Percentiles rank a stretch among this genome's conserved stretches.
phyloP scores from a whole-genome alignment of 345 rosid genomes.

The Gossypium rotundifolium region DNA sequence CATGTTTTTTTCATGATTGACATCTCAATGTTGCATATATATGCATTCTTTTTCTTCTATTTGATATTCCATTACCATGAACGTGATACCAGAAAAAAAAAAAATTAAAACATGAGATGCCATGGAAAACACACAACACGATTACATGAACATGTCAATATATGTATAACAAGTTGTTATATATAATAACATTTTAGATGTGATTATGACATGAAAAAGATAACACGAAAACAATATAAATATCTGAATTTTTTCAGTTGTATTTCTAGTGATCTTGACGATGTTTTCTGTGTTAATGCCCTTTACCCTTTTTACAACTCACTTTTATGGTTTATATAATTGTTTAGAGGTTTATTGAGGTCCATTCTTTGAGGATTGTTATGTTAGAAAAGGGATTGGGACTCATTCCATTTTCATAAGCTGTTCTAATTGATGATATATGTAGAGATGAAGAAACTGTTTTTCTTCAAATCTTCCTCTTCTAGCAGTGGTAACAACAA shows the following conservation, averaged over 20 bases:
- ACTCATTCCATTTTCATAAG: constrained; percentile 15
- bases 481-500: constrained; percentile 35
- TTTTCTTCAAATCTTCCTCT: constrained; percentile 69
- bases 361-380: constrained; percentile 13
- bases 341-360: constrained; percentile 32
- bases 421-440: constrained; percentile 19
- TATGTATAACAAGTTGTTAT: neutral
- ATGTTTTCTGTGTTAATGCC: constrained; percentile 7
- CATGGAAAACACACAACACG: neutral
- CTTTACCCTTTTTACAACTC: constrained; percentile 7
- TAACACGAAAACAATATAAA: neutral
- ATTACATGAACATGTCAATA: neutral
- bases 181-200: neutral
- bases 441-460: constrained; percentile 75
- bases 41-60: neutral
- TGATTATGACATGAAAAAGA: neutral
- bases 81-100: constrained; percentile 10
- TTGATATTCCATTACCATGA: neutral
- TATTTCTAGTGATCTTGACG: constrained; percentile 13
- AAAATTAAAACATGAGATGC: no score
- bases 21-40: constrained; percentile 13
- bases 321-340: constrained; percentile 17
- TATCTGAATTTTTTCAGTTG: neutral
- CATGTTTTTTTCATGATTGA: constrained; percentile 17
- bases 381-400: constrained; percentile 9